Evolutionary conservation across 2,329 filamentous ascomycete species (phyloP).

Genomic region (Didymosphaeria variabile): DNA sequence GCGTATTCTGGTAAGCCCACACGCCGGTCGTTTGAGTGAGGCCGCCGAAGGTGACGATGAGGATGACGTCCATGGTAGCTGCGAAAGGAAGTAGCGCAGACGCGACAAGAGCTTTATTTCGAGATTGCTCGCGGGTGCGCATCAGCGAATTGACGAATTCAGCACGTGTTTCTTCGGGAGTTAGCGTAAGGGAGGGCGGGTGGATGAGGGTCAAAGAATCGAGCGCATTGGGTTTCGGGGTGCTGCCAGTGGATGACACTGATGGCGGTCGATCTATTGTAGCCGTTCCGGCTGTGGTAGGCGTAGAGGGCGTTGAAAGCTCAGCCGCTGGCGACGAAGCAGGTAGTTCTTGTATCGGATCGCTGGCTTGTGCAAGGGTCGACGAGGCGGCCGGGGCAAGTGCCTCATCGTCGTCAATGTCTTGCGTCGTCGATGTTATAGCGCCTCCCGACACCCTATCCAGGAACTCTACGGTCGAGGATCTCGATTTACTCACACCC

Average conservation of each 20-base stretch:
- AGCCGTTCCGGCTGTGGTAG: background rate
- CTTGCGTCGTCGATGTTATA: constrained; percentile 17
- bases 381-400: constrained; percentile 22
- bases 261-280: background rate
- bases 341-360: background rate
- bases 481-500: constrained; percentile 53
- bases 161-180: constrained; percentile 45
- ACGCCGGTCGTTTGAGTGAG: constrained; percentile 47
- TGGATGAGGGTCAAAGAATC: constrained; percentile 54
- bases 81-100: constrained; percentile 53
- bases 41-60: constrained; percentile 52
- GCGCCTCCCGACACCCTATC: constrained; percentile 47
- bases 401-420: constrained; percentile 4
- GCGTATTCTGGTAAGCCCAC: constrained; percentile 56
- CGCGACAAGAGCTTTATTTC: constrained; percentile 54
- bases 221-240: constrained; percentile 48
- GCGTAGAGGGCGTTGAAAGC: constrained; percentile 23
- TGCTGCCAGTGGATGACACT: constrained; percentile 34
- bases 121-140: constrained; percentile 53
- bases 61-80: constrained; percentile 45
- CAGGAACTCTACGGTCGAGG: constrained; percentile 55
- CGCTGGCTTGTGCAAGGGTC: background rate
- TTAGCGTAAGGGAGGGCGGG: constrained; percentile 41
- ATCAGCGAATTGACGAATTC: constrained; percentile 56
- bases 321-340: constrained; percentile 9